These are phyloP conservation scores for Aspergillus sp. DNA, from an alignment of 2,329 filamentous ascomycete species.

Conservation along the genomic window DNA sequence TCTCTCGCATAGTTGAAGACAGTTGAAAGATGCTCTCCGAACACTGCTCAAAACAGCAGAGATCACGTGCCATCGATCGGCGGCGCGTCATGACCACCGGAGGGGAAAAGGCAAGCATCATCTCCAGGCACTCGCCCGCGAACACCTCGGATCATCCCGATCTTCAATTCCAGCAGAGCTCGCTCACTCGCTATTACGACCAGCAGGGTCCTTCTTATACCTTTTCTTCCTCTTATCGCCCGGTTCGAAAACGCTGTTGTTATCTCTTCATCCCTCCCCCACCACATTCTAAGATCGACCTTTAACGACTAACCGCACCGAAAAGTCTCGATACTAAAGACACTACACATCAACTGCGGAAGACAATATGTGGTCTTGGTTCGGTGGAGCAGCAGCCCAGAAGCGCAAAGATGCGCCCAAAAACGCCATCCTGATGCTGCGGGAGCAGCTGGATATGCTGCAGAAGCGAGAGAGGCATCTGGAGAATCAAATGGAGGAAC, in stretches of 20 bases:
- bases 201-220: neutral
- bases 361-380: conserved; percentile 71
- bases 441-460: conserved; percentile 91
- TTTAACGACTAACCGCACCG: neutral
- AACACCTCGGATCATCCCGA: neutral
- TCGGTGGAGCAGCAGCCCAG: conserved; percentile 73
- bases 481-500: conserved; percentile 86
- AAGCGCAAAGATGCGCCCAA: conserved; percentile 92
- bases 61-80: neutral
- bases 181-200: neutral
- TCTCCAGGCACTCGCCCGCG: neutral
- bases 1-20: neutral
- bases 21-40: neutral
- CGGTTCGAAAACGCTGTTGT: neutral
- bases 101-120: neutral
- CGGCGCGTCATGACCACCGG: neutral
- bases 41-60: neutral
- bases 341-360: neutral
- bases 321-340: neutral
- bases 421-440: conserved; percentile 85
- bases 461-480: conserved; percentile 92
- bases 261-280: neutral
- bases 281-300: neutral
- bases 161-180: neutral
- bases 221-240: neutral